These are phyloP conservation scores for Grosmannia clavigera DNA, from an alignment of 2,329 filamentous ascomycete genomes.

Conservation along the genomic window DNA sequence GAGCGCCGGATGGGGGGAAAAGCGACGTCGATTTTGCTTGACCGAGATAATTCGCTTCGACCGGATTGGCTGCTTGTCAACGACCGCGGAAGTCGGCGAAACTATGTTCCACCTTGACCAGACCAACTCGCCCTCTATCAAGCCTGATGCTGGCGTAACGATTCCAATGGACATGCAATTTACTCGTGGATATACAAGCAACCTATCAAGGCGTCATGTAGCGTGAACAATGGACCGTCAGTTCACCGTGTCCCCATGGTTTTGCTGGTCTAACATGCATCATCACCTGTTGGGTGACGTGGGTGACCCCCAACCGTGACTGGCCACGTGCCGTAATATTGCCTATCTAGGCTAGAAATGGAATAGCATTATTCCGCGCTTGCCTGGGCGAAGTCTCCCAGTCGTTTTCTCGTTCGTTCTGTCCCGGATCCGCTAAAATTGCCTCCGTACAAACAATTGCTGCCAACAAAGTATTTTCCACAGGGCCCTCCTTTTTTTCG, in stretches of 20 bases:
- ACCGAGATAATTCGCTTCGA: slow-evolving; percentile 10
- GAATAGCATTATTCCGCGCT: slow-evolving; percentile 1
- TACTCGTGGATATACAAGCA: background rate
- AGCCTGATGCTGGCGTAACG: no score
- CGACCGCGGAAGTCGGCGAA: background rate
- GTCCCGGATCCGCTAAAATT: slow-evolving; percentile 2
- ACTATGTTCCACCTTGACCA: background rate
- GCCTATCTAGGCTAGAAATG: background rate
- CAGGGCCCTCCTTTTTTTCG: background rate
- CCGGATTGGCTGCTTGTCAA: slow-evolving; percentile 5
- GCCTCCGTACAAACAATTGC: background rate
- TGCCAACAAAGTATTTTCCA: background rate
- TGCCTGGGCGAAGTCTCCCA: background rate
- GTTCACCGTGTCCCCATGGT: background rate
- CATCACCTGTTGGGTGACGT: background rate
- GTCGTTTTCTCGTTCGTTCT: slow-evolving; percentile 3
- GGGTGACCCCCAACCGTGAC: slow-evolving; percentile 10
- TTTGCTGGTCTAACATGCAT: background rate
- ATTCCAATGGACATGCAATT: background rate
- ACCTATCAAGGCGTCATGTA: background rate
- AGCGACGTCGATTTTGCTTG: slow-evolving; percentile 5
- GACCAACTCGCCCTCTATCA: background rate
- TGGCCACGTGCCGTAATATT: slow-evolving; percentile 10
- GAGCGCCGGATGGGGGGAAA: slow-evolving; percentile 2
- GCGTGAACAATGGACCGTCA: background rate